Base-by-base conservation (phyloP, 2,329 filamentous ascomycete species). In the Penicillium sp. region DNA sequence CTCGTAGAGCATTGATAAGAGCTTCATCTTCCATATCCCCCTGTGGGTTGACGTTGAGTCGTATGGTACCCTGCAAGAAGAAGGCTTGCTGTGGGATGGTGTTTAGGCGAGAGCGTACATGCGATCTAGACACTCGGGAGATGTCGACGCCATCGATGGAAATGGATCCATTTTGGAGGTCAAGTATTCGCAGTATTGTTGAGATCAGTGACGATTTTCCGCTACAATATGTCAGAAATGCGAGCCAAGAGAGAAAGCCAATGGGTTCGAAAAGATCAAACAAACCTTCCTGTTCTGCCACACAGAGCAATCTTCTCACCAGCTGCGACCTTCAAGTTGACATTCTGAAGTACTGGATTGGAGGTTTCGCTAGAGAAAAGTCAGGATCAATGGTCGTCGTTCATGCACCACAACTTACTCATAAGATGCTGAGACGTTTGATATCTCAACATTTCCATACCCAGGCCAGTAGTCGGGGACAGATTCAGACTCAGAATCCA, bases 361-460 rank as follows among this genome's bases (percentile, higher is more conserved):
- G 43, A 49, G 24, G 49, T 53, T 2, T 16, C 16, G 9, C 60
- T 62, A 6, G 6, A 28, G 3, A 29, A 21, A 2, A 6, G 10
- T 49, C 24, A 51, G 42, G 1, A 33, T 42, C 9, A 24, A n/a
- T 16, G n/a, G 16, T 36, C n/a, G 7, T 7, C 2, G 6, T 13
- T n/a, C 26, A 42, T n/a, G 21, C 12, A 12, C 38, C n/a, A 9
- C 12, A n/a, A 45, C 60, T 28, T 44, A 71, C 68, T 68, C 66
- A 52, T 76, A 75, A 46, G 63, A 68, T 44, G 73, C 74, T 12
- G 66, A 70, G 12, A 76, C 59, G 29, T 65, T 57, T 28, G 62
- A 57, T 54, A 76, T 71, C 34, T 73, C 64, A 29, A 76, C 67
- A 42, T 58, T 60, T 13, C 74, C 74, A 9, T 65, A 51, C 16